phyloP scores from a whole-genome alignment of 805 yeast genomes.

The Kregervanrija fluxuum region DNA sequence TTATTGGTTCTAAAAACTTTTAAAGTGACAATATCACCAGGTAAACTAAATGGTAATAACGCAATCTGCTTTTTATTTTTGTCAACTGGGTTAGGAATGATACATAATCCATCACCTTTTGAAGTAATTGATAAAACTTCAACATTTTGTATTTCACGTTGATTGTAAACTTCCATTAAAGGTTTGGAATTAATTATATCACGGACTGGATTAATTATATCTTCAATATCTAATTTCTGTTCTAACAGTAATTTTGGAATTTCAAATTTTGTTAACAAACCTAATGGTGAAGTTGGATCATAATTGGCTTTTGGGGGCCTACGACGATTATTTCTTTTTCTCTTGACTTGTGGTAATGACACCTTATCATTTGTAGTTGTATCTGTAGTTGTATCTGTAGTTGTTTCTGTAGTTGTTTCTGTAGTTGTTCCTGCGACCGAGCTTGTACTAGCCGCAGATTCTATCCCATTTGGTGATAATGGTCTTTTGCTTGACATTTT shows the following conservation, averaged over 20 bases:
- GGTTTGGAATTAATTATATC: conserved; percentile 54
- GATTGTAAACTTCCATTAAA: conserved; percentile 38
- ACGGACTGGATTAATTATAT: conserved; percentile 59
- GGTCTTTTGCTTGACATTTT: too few relatives aligned
- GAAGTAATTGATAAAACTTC: conserved; percentile 54
- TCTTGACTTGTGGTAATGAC: conserved; percentile 1
- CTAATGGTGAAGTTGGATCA: conserved; percentile 76
- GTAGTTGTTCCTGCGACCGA: too few relatives aligned
- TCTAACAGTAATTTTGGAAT: conserved; percentile 47
- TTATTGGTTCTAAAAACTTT: conserved; percentile 76
- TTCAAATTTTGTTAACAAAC: conserved; percentile 63
- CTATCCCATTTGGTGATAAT: too few relatives aligned
- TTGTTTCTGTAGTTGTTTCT: too few relatives aligned
- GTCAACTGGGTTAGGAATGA: conserved; percentile 50
- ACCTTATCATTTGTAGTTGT: too few relatives aligned
- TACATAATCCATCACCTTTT: conserved; percentile 82
- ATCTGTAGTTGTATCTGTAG: too few relatives aligned
- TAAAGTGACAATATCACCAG: conserved; percentile 72
- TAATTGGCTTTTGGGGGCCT: conserved; percentile 30
- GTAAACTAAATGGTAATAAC: conserved; percentile 78
- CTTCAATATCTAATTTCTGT: conserved; percentile 31
- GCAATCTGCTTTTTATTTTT: conserved; percentile 42
- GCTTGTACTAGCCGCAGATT: too few relatives aligned
- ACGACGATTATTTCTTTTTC: conserved; percentile 46
- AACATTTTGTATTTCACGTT: conserved; percentile 53